Percentiles rank a stretch among this genome's conserved stretches.
Evolutionary conservation across 495 filamentous ascomycete species (phyloP).

Genomic region (Penicillium paxilli): DNA sequence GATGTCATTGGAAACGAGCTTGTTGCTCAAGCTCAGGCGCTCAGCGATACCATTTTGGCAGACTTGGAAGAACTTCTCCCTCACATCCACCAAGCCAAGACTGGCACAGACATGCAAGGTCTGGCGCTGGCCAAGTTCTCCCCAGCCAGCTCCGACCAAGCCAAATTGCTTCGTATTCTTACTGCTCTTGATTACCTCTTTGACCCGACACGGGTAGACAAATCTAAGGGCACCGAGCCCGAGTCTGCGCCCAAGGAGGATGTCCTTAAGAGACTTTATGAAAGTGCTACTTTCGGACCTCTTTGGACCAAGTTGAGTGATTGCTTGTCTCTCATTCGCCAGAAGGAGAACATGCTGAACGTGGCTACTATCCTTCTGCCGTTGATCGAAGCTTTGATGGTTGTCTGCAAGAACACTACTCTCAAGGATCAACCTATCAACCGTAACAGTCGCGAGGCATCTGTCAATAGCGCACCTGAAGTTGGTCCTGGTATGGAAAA

Average conservation of each 20-base stretch:
- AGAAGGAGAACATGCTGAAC: constrained; percentile 92
- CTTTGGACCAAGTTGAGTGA: constrained; percentile 95
- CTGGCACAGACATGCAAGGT: constrained; percentile 91
- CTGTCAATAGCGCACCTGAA: constrained; percentile 76
- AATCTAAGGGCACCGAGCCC: constrained; percentile 53
- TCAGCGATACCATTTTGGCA: constrained; percentile 79
- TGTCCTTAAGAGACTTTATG: constrained; percentile 82
- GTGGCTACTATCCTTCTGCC: constrained; percentile 94
- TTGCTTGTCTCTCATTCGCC: constrained; percentile 82
- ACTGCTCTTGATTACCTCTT: constrained; percentile 96
- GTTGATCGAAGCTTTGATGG: constrained; percentile 94
- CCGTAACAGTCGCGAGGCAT: constrained; percentile 65
- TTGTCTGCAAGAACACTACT: constrained; percentile 95
- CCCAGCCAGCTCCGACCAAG: constrained; percentile 90
- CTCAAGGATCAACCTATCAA: constrained; percentile 66
- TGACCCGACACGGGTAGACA: constrained; percentile 63
- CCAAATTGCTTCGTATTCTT: constrained; percentile 89
- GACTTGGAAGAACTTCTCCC: constrained; percentile 86
- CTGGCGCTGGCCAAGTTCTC: constrained; percentile 94
- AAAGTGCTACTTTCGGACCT: constrained; percentile 82
- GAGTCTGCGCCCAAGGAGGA: constrained; percentile 66
- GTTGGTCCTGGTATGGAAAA: constrained; percentile 69
- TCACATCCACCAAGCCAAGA: constrained; percentile 82
- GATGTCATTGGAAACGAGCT: constrained; percentile 89
- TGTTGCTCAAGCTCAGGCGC: constrained; percentile 75